Conservation (phyloP, 306 rosid genomes). For the Trifolium fragiferum region DNA sequence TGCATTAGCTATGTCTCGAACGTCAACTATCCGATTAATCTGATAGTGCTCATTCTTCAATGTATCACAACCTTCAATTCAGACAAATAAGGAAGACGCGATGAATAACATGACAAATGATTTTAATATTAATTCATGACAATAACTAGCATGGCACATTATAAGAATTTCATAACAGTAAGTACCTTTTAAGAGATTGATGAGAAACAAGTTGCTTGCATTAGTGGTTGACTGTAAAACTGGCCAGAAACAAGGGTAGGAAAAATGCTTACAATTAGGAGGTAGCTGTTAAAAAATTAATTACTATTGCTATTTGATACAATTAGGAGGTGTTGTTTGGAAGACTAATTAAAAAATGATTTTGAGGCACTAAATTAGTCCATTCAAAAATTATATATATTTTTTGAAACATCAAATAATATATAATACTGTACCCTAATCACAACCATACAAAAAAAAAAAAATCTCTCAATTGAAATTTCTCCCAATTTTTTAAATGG, state of each 20-base stretch:
- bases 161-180: neutral
- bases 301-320: too few relatives aligned
- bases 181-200: slow-evolving; percentile 22
- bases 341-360: too few relatives aligned
- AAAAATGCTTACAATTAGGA: slow-evolving; percentile 65
- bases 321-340: too few relatives aligned
- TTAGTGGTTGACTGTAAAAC: slow-evolving; percentile 26
- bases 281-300: too few relatives aligned
- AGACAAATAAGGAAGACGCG: too few relatives aligned
- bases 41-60: slow-evolving; percentile 53
- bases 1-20: slow-evolving; percentile 59
- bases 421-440: too few relatives aligned
- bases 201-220: slow-evolving; percentile 19
- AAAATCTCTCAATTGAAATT: too few relatives aligned
- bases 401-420: too few relatives aligned
- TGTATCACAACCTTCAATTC: slow-evolving; percentile 56
- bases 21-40: slow-evolving; percentile 42
- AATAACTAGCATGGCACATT: neutral
- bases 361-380: too few relatives aligned
- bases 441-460: too few relatives aligned
- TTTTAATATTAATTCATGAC: neutral
- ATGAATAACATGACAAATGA: neutral
- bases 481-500: too few relatives aligned
- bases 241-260: slow-evolving; percentile 34
- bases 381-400: too few relatives aligned